phyloP scores from a whole-genome alignment of 2,329 filamentous ascomycete genomes.

The Orbilia blumenaviensis region DNA sequence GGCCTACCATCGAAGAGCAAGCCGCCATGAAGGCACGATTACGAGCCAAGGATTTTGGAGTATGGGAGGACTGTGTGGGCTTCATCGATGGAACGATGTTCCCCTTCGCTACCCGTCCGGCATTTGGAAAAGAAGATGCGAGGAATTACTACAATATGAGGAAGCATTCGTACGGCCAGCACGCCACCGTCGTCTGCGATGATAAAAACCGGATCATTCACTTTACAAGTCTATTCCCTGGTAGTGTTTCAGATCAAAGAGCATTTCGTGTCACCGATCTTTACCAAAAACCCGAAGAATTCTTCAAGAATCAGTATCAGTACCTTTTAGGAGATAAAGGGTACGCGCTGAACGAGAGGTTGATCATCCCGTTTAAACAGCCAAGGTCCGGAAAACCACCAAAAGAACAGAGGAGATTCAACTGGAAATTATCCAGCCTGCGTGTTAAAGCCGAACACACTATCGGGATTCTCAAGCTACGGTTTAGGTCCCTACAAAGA shows the following conservation, averaged over 20 bases:
- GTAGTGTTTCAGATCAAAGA: slow-evolving; percentile 8
- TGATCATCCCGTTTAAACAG: slow-evolving; percentile 3
- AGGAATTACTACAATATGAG: slow-evolving; percentile 16
- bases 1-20: neutral
- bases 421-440: slow-evolving; percentile 6
- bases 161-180: slow-evolving; percentile 4
- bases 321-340: neutral
- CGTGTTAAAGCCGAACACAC: slow-evolving; percentile 12
- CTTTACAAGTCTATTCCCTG: slow-evolving; percentile 6
- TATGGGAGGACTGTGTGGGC: slow-evolving; percentile 7
- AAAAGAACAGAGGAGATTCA: slow-evolving; percentile 5
- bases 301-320: slow-evolving; percentile 2
- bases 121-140: slow-evolving; percentile 5
- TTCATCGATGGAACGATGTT: slow-evolving; percentile 9
- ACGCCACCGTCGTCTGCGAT: slow-evolving; percentile 3
- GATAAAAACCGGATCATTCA: slow-evolving; percentile 2
- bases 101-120: slow-evolving; percentile 12
- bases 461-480: neutral
- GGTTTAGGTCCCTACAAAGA: slow-evolving; percentile 4
- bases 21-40: neutral
- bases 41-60: neutral
- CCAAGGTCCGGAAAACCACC: slow-evolving; percentile 7
- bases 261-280: neutral
- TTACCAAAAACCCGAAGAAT: neutral
- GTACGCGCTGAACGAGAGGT: neutral